These are phyloP conservation scores for Pugionium cornutum DNA, from an alignment of 345 rosid species.

Conservation along the genomic window DNA sequence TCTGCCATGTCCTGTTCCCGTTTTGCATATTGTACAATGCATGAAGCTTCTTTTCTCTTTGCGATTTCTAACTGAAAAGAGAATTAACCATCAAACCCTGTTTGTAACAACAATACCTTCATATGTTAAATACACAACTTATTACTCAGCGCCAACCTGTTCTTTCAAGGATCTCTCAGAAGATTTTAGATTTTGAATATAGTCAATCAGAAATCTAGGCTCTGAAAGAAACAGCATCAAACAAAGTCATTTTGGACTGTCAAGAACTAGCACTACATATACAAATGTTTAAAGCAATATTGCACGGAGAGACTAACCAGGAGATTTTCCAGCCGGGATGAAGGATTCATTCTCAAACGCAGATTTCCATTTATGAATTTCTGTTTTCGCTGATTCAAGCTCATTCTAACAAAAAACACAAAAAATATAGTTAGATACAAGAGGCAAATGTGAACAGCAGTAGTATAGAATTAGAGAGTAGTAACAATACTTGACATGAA, in stretches of 20 bases:
- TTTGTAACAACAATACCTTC: conserved; percentile 18
- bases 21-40: conserved; percentile 92
- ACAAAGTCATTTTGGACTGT: conserved; percentile 11
- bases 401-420: conserved; percentile 46
- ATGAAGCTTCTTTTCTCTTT: conserved; percentile 96
- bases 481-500: conserved; percentile 65
- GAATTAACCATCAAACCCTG: conserved; percentile 25
- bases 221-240: conserved; percentile 51
- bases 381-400: conserved; percentile 76
- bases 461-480: conserved; percentile 1
- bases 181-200: conserved; percentile 76
- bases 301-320: conserved; percentile 58
- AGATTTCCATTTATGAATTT: conserved; percentile 82
- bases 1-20: conserved; percentile 96
- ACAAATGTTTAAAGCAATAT: conserved; percentile 21
- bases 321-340: conserved; percentile 62
- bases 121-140: conserved; percentile 5
- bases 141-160: conserved; percentile 54
- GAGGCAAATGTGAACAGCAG: not conserved
- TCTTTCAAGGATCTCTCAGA: conserved; percentile 84
- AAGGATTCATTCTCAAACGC: conserved; percentile 77
- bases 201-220: conserved; percentile 65
- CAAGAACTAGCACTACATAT: not conserved
- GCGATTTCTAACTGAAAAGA: conserved; percentile 80
- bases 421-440: conserved; percentile 5